Conservation (phyloP, 805 yeast species). For the Nakazawaea anatomiae region DNA sequence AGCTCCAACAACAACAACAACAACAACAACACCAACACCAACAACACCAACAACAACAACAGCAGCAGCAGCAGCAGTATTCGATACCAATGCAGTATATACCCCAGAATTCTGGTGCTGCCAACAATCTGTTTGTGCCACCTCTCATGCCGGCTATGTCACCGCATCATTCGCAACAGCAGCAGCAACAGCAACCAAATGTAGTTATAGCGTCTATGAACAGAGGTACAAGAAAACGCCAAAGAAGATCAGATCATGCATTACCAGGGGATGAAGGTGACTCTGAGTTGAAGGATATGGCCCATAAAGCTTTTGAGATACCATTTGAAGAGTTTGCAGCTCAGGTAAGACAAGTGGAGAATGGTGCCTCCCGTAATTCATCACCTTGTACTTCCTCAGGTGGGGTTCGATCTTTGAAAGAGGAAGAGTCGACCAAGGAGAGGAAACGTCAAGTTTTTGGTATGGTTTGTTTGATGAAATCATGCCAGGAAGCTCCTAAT, state of each 20-base stretch:
- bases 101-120: not conserved
- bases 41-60: constrained; percentile 5
- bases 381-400: not conserved
- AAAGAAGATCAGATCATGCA: constrained; percentile 26
- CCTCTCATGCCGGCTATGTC: not conserved
- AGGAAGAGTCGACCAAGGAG: constrained; percentile 28
- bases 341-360: constrained; percentile 27
- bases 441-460: constrained; percentile 75
- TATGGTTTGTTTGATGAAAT: constrained; percentile 69
- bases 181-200: not conserved
- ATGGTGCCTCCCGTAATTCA: not conserved
- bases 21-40: not conserved
- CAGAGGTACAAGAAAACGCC: constrained; percentile 17
- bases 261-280: constrained; percentile 30
- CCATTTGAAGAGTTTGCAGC: constrained; percentile 31
- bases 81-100: not conserved
- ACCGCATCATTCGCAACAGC: not conserved
- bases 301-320: constrained; percentile 25
- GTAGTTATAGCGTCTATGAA: not conserved
- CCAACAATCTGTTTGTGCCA: not conserved
- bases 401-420: constrained; percentile 13
- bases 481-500: constrained; percentile 44
- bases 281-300: constrained; percentile 30
- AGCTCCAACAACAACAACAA: not conserved
- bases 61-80: constrained; percentile 9